Base-by-base conservation (phyloP, 805 yeast species). In the Saturnispora sanitii region DNA sequence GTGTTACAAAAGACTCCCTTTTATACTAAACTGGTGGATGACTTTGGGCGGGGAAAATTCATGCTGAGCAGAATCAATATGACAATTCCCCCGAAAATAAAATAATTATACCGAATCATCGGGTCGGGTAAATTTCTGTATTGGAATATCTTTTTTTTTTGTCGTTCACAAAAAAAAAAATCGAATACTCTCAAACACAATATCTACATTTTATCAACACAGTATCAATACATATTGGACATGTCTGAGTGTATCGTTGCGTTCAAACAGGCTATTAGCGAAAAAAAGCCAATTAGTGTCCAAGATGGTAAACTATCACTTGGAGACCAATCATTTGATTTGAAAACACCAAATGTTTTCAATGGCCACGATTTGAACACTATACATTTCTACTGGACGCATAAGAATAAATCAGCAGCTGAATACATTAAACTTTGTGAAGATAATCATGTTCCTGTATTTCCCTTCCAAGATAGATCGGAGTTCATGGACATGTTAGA, bases 401-500 rank as follows among this genome's bases (percentile, higher is more conserved):
- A 77, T 47, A 77, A 73, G 44, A 84, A 82, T 41, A 68, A 82
- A 21, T 72, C 79, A 30, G 80, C 87, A 34, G 80, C 95, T 11
- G 94, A 85, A 41, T 88, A 90, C 57, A 72, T 86, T 45, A 71
- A 77, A 9, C 78, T 74, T 29, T 84, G 95, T 48, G 80, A 76
- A 51, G 71, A 69, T 37, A 64, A 71, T 30, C 70, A 73, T 3
- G 69, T 90, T 26, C 68, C 76, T 2, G 84, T 84, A 47, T 73
- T 90, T 55, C 77, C 84, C 43, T 88, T 90, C 55, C 61, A 84
- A 56, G 94, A 86, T 52, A 78, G 94, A 61, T 79, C 86, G 7
- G 95, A 90, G 55, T 69, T 90, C 45, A 69, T 81, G 41, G 73
- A 84, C 23, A 88, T 92, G 87, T 68, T 90, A 38, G 72, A 7